These are phyloP conservation scores for Diutina siamensis DNA, from an alignment of 1,139 yeast genomes.

Conservation along the genomic window DNA sequence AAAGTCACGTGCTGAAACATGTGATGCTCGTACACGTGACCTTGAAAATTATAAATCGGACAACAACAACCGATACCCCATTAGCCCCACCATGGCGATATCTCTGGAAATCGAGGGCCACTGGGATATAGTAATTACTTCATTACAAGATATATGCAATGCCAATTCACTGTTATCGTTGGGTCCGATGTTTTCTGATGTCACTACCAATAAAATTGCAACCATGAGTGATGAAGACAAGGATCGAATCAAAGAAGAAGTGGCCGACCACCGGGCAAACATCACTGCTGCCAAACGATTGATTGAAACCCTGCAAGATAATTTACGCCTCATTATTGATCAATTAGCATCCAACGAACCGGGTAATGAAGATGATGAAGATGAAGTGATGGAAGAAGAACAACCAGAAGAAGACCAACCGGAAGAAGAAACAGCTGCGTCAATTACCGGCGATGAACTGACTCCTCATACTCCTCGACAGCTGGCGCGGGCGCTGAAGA, in stretches of 20 bases:
- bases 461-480: neutral
- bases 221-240: slow-evolving; percentile 23
- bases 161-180: slow-evolving; percentile 44
- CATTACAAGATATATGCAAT: slow-evolving; percentile 57
- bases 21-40: neutral
- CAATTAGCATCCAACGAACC: slow-evolving; percentile 12
- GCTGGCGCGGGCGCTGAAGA: slow-evolving; percentile 9
- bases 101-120: slow-evolving; percentile 31
- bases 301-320: slow-evolving; percentile 29
- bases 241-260: slow-evolving; percentile 25
- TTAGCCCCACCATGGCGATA: neutral
- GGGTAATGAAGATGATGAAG: neutral
- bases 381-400: neutral
- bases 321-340: slow-evolving; percentile 22
- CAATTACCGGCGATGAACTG: neutral
- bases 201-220: slow-evolving; percentile 16
- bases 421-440: slow-evolving; percentile 7
- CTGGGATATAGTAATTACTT: slow-evolving; percentile 59
- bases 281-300: slow-evolving; percentile 44
- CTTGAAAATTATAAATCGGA: neutral
- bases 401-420: slow-evolving; percentile 1
- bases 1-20: neutral
- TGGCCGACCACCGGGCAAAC: slow-evolving; percentile 43
- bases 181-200: slow-evolving; percentile 21
- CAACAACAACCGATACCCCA: neutral